phyloP scores from a whole-genome alignment of 2,329 filamentous ascomycete species.

The Penicillium sp. region DNA sequence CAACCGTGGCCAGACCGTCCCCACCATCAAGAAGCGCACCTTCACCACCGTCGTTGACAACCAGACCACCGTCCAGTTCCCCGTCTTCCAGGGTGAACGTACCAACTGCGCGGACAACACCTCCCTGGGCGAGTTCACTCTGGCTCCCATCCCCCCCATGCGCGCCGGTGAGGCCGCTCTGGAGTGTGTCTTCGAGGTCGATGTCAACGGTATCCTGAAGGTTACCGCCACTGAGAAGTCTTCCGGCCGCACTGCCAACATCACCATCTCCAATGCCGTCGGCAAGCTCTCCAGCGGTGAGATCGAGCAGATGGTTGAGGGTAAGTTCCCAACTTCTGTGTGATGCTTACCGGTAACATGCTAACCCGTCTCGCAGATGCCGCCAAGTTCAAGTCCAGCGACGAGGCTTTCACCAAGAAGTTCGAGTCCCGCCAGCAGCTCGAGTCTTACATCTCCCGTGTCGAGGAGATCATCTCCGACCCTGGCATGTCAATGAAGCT shows the following conservation, averaged over 20 bases:
- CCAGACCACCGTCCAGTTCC: conserved; percentile 85
- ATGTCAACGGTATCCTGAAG: conserved; percentile 99
- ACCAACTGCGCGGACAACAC: conserved; percentile 99
- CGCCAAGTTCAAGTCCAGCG: conserved; percentile 97
- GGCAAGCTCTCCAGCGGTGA: conserved; percentile 92
- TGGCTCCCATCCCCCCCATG: conserved; percentile 83
- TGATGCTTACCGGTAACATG: neutral
- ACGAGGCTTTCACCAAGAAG: conserved; percentile 98
- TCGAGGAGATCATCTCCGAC: conserved; percentile 98
- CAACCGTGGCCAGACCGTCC: conserved; percentile 71
- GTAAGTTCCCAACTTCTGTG: conserved; percentile 44
- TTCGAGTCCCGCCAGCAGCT: conserved; percentile 99
- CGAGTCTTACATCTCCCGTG: conserved; percentile 96
- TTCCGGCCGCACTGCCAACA: conserved; percentile 96
- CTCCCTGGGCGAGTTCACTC: conserved; percentile 92
- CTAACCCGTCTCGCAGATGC: conserved; percentile 58
- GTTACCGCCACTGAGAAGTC: conserved; percentile 99
- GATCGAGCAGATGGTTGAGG: conserved; percentile 97
- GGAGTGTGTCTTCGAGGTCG: conserved; percentile 98
- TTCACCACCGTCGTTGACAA: conserved; percentile 72
- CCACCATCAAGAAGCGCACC: conserved; percentile 78
- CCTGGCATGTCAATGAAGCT: conserved; percentile 93
- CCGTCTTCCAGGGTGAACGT: conserved; percentile 92
- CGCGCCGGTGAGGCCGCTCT: conserved; percentile 93
- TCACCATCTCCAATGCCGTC: conserved; percentile 99